phyloP scores from a whole-genome alignment of 2,329 filamentous ascomycete species.

The Pseudogymnoascus sp. region DNA sequence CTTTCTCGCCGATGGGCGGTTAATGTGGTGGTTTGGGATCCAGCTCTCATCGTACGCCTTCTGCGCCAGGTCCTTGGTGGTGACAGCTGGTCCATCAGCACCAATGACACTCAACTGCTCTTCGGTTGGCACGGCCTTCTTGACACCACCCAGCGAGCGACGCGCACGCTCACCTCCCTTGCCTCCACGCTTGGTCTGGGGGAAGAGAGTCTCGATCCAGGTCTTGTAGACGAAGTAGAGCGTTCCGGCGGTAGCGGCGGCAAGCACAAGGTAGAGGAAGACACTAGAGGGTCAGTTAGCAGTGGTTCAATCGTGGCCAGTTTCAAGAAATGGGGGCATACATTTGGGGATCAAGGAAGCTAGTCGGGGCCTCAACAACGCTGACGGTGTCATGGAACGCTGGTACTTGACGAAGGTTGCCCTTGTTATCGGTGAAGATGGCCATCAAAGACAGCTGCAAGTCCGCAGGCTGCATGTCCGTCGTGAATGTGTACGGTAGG shows the following conservation, averaged over 20 bases:
- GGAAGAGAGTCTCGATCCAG: slow-evolving; percentile 94
- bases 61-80: slow-evolving; percentile 22
- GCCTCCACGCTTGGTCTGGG: slow-evolving; percentile 60
- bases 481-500: slow-evolving; percentile 74
- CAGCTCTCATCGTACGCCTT: slow-evolving; percentile 85
- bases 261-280: slow-evolving; percentile 93
- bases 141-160: slow-evolving; percentile 50
- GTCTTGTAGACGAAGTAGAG: slow-evolving; percentile 97
- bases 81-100: slow-evolving; percentile 36
- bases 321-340: slow-evolving; percentile 40
- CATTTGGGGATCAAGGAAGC: slow-evolving; percentile 93
- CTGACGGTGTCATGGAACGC: slow-evolving; percentile 76
- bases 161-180: slow-evolving; percentile 39
- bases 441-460: slow-evolving; percentile 69
- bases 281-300: slow-evolving; percentile 49
- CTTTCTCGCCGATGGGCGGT: slow-evolving; percentile 66
- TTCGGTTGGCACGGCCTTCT: slow-evolving; percentile 52
- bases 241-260: slow-evolving; percentile 66
- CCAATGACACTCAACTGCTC: slow-evolving; percentile 56
- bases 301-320: slow-evolving; percentile 13
- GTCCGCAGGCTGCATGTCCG: slow-evolving; percentile 89
- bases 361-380: slow-evolving; percentile 84
- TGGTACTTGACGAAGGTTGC: slow-evolving; percentile 64
- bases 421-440: slow-evolving; percentile 59
- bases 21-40: slow-evolving; percentile 85